Base-by-base conservation (phyloP, 1,139 yeast genomes). In the Lodderomyces pseudojiufengensis region DNA sequence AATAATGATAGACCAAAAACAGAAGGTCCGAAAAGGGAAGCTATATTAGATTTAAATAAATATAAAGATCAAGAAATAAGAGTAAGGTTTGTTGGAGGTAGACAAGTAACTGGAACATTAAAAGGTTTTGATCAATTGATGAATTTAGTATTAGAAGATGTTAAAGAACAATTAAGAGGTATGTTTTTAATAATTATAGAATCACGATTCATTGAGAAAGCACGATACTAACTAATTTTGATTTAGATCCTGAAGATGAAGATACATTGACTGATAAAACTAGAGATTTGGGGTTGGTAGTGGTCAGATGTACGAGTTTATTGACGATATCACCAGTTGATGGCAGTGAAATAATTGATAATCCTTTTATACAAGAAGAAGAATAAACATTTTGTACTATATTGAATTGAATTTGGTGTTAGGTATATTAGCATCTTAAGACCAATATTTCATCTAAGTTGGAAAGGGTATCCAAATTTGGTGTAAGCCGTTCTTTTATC, bases 51-150 rank as follows among this genome's bases (percentile, higher is more conserved):
- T 56, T 70, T 92, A 45, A 77, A 81, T 45, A 84, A 80, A 52
- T 86, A 85, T 56, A 77, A 79, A 51, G 94, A 86, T 55, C 72
- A 83, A 47, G 63, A 73, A 47, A 78, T 92, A 36, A 73, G 84
- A 49, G 95, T 88, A 40, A 80, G 84, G 53, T 80, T 92, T 54
- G 75, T 81, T 48, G 95, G 95, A n/a, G 97, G 96, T 10, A 76
- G 97, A 56, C 65, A 69, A 54, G 80, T 90, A 8, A 70, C 73
- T 18, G 98, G 98, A 16, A 63, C 66, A 1, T 72, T 92, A 49
- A 86, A 84, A 51, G 97, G 98, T 13, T 88, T 75, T 56, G 98
- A 92, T 57, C 95, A 85, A 58, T 72, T 88, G 59, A 84, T 90
- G 95, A 92, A 92, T 62, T 70, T 92, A 49, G 97, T 92, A 7